Evolutionary conservation across 306 rosid species (phyloP).

Genomic region (Castanopsis chinensis): DNA sequence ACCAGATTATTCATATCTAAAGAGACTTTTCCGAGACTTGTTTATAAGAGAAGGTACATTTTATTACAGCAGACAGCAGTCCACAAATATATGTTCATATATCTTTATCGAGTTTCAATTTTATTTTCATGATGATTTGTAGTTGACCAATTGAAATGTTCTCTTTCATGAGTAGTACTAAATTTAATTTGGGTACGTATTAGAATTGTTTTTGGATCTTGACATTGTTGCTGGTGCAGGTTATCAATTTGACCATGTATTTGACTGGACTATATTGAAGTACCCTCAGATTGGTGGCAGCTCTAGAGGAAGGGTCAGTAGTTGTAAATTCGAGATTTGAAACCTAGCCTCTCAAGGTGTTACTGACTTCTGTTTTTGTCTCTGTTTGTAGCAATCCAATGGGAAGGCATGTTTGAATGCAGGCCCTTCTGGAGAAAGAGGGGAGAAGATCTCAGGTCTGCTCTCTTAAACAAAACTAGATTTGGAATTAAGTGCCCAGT

Average conservation of each 20-base stretch:
- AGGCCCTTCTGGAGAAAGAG: slow-evolving; percentile 62
- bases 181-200: neutral
- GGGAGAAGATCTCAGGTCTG: slow-evolving; percentile 78
- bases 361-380: slow-evolving; percentile 33
- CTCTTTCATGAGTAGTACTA: neutral
- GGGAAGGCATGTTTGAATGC: slow-evolving; percentile 73
- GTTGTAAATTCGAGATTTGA: neutral
- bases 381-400: slow-evolving; percentile 48
- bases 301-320: slow-evolving; percentile 74
- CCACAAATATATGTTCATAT: neutral
- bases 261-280: slow-evolving; percentile 87
- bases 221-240: slow-evolving; percentile 47
- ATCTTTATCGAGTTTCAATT: neutral
- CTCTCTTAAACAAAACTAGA: slow-evolving; percentile 24
- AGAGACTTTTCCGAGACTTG: slow-evolving; percentile 93
- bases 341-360: slow-evolving; percentile 14
- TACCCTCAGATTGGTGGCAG: slow-evolving; percentile 68
- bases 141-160: neutral
- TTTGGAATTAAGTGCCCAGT: slow-evolving; percentile 17
- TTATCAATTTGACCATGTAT: slow-evolving; percentile 84
- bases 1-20: slow-evolving; percentile 95
- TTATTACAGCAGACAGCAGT: neutral
- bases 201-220: slow-evolving; percentile 15
- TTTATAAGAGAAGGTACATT: slow-evolving; percentile 89
- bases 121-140: neutral